Percentiles rank a stretch among this genome's conserved stretches.
Conservation (phyloP, 345 rosid species). For the Eucalyptus tenuipes region DNA sequence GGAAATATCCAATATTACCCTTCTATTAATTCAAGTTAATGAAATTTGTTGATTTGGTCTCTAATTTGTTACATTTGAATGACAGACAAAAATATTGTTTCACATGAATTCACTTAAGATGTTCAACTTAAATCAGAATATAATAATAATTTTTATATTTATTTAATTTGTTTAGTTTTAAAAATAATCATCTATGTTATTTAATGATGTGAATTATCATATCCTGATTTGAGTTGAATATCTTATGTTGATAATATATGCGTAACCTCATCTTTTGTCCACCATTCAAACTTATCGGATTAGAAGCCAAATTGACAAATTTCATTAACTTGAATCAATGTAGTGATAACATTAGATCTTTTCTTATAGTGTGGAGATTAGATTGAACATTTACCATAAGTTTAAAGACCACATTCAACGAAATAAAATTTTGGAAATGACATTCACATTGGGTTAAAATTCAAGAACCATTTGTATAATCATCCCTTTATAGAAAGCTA, state of each 20-base stretch:
- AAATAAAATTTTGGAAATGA: fast-evolving
- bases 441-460: not conserved
- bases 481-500: not conserved
- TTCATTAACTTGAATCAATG: not conserved
- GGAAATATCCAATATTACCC: not conserved
- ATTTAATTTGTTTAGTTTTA: not conserved
- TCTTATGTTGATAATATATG: not conserved
- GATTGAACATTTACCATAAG: not conserved
- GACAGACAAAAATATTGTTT: not conserved
- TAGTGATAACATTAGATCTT: not conserved
- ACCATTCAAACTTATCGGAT: fast-evolving
- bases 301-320: not conserved
- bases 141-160: not conserved
- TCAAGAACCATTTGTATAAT: not conserved
- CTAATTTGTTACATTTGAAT: not conserved
- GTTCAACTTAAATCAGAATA: not conserved
- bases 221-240: no score
- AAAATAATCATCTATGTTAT: no score
- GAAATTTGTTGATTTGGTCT: not conserved
- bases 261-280: not conserved
- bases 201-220: no score
- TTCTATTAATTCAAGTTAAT: not conserved
- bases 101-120: not conserved
- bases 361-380: not conserved
- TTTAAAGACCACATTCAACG: fast-evolving